These are phyloP conservation scores for Gliomastix tumulicola DNA, from an alignment of 2,329 filamentous ascomycete species.

Conservation along the genomic window DNA sequence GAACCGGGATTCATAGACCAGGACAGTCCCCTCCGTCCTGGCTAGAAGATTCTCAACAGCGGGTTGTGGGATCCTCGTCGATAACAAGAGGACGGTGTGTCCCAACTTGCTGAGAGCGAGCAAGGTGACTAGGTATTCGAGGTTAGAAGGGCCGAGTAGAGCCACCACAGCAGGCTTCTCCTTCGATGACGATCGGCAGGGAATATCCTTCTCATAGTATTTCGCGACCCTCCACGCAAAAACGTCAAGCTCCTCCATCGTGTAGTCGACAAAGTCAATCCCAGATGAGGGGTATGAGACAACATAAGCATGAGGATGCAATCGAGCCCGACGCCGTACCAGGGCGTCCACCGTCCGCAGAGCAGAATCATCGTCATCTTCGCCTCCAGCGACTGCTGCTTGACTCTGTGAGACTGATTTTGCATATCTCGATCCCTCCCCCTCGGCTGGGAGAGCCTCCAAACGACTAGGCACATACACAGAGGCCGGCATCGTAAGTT, in stretches of 20 bases:
- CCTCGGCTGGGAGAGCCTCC: background rate
- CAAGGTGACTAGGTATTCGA: slow-evolving; percentile 47
- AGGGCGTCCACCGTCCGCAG: slow-evolving; percentile 16
- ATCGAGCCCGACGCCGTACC: slow-evolving; percentile 12
- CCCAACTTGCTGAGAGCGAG: slow-evolving; percentile 48
- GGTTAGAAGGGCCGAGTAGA: slow-evolving; percentile 43
- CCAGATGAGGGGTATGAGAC: slow-evolving; percentile 34
- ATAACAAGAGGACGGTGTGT: slow-evolving; percentile 35
- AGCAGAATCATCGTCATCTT: slow-evolving; percentile 9
- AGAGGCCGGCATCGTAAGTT: background rate
- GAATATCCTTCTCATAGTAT: slow-evolving; percentile 13
- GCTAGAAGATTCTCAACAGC: slow-evolving; percentile 20
- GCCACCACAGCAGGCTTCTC: slow-evolving; percentile 31
- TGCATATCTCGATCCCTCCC: too few relatives aligned
- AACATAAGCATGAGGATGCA: slow-evolving; percentile 24
- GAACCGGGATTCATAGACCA: slow-evolving; percentile 16
- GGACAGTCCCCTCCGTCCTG: slow-evolving; percentile 12
- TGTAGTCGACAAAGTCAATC: slow-evolving; percentile 37
- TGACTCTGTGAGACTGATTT: background rate
- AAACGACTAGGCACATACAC: background rate
- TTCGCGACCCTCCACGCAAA: slow-evolving; percentile 20
- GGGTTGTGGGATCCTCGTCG: slow-evolving; percentile 21
- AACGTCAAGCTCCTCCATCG: slow-evolving; percentile 34
- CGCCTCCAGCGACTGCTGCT: background rate
- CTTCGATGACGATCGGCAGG: slow-evolving; percentile 10